These are phyloP conservation scores for Podospora pseudopauciseta DNA, from an alignment of 495 filamentous ascomycete species.

Conservation along the genomic window DNA sequence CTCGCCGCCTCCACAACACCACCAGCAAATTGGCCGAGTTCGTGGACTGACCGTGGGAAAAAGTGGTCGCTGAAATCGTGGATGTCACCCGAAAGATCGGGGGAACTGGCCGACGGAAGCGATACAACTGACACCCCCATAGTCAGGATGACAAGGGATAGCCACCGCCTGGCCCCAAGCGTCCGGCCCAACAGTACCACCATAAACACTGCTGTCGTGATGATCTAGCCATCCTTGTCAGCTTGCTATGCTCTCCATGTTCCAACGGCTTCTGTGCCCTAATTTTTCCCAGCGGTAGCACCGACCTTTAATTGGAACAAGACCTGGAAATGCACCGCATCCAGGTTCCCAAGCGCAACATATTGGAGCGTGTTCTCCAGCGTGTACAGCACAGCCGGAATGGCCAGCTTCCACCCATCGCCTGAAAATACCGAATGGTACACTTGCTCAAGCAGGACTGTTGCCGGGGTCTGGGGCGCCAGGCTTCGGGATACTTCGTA, in stretches of 20 bases:
- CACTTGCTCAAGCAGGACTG: conserved; percentile 76
- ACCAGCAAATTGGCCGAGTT: conserved; percentile 49
- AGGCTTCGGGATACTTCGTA: conserved; percentile 77
- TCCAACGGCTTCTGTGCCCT: too few relatives aligned
- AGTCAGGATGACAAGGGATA: conserved; percentile 73
- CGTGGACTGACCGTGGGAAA: conserved; percentile 69
- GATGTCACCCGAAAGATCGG: conserved; percentile 43
- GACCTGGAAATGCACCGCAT: conserved; percentile 87
- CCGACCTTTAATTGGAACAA: conserved; percentile 78
- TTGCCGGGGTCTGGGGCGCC: conserved; percentile 71
- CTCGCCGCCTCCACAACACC: conserved; percentile 44
- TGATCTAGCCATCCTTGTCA: conserved; percentile 46
- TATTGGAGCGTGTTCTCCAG: conserved; percentile 90
- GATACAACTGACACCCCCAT: conserved; percentile 85
- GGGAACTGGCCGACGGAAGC: conserved; percentile 57
- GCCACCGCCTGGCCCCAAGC: conserved; percentile 70
- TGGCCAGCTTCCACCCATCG: conserved; percentile 95
- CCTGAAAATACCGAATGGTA: conserved; percentile 75
- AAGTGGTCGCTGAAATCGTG: conserved; percentile 58
- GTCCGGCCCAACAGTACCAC: conserved; percentile 68
- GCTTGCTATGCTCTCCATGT: background rate
- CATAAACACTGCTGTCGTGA: conserved; percentile 87
- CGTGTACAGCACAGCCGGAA: conserved; percentile 86
- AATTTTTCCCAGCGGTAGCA: too few relatives aligned
- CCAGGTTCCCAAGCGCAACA: conserved; percentile 84